Percentiles rank a stretch among this genome's conserved stretches.
phyloP scores from a whole-genome alignment of 1,284 basidiomycete species.

The Clitocybe nebularis region DNA sequence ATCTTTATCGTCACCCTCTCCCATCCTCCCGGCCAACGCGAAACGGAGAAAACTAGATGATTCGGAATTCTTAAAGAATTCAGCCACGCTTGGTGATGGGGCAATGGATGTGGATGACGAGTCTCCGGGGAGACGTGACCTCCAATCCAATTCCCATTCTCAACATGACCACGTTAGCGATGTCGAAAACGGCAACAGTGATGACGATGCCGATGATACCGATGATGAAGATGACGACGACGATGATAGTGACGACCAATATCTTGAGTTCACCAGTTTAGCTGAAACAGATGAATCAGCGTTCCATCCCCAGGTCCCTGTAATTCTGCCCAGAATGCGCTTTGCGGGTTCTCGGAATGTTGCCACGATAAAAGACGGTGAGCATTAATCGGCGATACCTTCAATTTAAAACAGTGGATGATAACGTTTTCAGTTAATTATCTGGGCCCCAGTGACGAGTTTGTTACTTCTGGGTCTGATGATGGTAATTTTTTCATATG shows the following conservation, averaged over 20 bases:
- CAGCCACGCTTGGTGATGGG: constrained; percentile 4
- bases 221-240: constrained; percentile 29
- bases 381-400: constrained; percentile 19
- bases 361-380: constrained; percentile 90
- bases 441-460: constrained; percentile 74
- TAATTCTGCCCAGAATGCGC: constrained; percentile 63
- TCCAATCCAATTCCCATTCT: too few species aligned
- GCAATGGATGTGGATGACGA: constrained; percentile 15
- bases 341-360: constrained; percentile 80
- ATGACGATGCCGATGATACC: constrained; percentile 21
- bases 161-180: too few species aligned
- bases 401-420: background rate
- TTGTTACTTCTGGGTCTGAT: constrained; percentile 84
- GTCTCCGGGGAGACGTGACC: too few species aligned
- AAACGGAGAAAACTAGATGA: constrained; percentile 15
- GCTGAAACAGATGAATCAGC: constrained; percentile 21
- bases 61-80: background rate
- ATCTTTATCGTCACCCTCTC: constrained; percentile 14
- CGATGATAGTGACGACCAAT: constrained; percentile 32
- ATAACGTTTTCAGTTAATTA: constrained; percentile 64
- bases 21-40: constrained; percentile 24
- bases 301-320: constrained; percentile 42
- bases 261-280: constrained; percentile 27
- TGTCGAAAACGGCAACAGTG: constrained; percentile 2
- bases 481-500: constrained; percentile 87